These are phyloP conservation scores for Ciborinia camelliae DNA, from an alignment of 2,329 filamentous ascomycete genomes.

Conservation along the genomic window DNA sequence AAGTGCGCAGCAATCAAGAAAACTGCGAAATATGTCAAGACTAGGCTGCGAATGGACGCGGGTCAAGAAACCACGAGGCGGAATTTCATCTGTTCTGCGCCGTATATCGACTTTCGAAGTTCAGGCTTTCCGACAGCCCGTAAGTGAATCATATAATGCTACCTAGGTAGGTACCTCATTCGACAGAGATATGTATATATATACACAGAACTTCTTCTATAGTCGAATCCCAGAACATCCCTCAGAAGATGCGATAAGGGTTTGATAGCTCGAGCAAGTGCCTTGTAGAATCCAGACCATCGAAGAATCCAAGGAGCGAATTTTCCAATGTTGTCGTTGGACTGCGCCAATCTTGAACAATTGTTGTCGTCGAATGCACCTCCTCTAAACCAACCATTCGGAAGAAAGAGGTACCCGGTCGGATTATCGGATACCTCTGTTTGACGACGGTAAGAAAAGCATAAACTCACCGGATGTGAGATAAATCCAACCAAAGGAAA, in stretches of 20 bases:
- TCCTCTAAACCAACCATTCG: not conserved
- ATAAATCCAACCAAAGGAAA: not conserved
- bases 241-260: not conserved
- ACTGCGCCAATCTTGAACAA: not conserved
- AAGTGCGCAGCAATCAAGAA: not conserved
- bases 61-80: not conserved
- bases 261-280: not conserved
- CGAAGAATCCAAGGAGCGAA: not conserved
- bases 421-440: not conserved
- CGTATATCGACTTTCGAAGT: not conserved
- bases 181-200: not conserved
- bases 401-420: slow-evolving; percentile 5
- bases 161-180: not conserved
- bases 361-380: slow-evolving; percentile 8
- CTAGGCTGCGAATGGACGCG: not conserved
- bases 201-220: not conserved
- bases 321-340: not conserved
- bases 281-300: not conserved
- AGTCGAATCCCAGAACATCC: not conserved
- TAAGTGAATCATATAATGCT: slow-evolving; percentile 3
- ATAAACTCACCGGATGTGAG: slow-evolving; percentile 19
- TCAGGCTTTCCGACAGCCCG: not conserved
- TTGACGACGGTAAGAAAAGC: not conserved
- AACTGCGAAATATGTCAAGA: not conserved
- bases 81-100: not conserved